Conservation (phyloP, 352 stramenopile species). For the Thraustochytrium sp. region DNA sequence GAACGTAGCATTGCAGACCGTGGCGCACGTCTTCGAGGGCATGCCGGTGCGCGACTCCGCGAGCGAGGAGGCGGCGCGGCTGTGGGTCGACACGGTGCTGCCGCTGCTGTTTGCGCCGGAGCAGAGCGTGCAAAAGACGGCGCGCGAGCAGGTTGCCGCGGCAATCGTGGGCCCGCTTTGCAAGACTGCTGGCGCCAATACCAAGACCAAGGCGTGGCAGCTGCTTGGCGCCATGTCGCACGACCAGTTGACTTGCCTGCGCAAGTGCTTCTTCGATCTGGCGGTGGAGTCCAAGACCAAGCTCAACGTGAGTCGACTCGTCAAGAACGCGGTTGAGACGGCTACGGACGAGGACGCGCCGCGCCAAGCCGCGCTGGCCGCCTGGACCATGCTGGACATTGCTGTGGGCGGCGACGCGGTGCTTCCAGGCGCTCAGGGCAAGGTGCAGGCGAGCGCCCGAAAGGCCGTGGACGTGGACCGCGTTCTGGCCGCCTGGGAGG, state of each 20-base stretch:
- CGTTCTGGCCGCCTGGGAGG: background rate
- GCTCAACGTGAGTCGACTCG: background rate
- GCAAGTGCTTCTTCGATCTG: slow-evolving; percentile 22
- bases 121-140: slow-evolving; percentile 45
- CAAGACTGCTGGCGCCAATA: background rate
- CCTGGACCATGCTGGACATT: slow-evolving; percentile 6
- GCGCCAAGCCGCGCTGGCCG: background rate
- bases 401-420: background rate
- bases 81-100: slow-evolving; percentile 48
- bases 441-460: background rate
- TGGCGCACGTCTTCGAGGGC: background rate
- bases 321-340: background rate
- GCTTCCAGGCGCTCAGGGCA: background rate
- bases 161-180: slow-evolving; percentile 9
- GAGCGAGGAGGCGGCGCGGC: background rate
- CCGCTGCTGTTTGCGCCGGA: slow-evolving; percentile 50
- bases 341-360: background rate
- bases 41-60: background rate
- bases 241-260: background rate
- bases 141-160: background rate
- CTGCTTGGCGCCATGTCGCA: background rate
- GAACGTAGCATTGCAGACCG: background rate
- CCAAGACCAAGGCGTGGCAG: slow-evolving; percentile 1
- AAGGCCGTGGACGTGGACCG: background rate
- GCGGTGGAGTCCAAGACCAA: background rate